phyloP scores from a whole-genome alignment of 495 filamentous ascomycete species.

The Lasiosphaeria miniovina region DNA sequence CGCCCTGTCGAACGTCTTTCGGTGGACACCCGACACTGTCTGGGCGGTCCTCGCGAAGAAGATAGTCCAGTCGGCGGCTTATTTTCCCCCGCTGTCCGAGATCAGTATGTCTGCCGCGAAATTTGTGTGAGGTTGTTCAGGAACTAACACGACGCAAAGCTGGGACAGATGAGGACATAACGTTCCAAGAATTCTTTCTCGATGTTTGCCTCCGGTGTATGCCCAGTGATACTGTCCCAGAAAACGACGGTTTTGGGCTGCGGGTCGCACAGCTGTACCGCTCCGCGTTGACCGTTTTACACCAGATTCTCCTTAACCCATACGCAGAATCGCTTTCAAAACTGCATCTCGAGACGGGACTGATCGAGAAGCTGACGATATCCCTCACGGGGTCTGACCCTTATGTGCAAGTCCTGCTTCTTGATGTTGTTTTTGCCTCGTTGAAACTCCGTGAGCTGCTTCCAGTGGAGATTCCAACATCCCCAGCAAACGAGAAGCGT shows the following conservation, averaged over 20 bases:
- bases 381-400: conserved; percentile 61
- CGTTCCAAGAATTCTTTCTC: conserved; percentile 61
- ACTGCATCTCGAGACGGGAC: conserved; percentile 65
- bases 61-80: conserved; percentile 37
- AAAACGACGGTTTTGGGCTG: conserved; percentile 32
- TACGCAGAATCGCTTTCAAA: conserved; percentile 62
- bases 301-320: conserved; percentile 71
- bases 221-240: conserved; percentile 41
- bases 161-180: conserved; percentile 47
- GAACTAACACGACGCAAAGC: conserved; percentile 29
- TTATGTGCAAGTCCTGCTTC: conserved; percentile 68
- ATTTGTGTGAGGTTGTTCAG: not conserved
- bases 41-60: conserved; percentile 59
- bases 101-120: conserved; percentile 41
- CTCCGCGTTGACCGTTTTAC: conserved; percentile 66
- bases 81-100: conserved; percentile 33
- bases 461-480: conserved; percentile 40
- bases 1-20: conserved; percentile 68
- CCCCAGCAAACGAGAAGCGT: conserved; percentile 44
- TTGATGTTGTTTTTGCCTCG: conserved; percentile 70
- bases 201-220: conserved; percentile 57
- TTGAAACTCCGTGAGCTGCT: conserved; percentile 62
- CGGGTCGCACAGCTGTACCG: conserved; percentile 62
- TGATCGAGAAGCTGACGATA: conserved; percentile 67
- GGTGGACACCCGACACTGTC: conserved; percentile 56